Conservation (phyloP, 352 stramenopile genomes). For the Globisporangium polare region DNA sequence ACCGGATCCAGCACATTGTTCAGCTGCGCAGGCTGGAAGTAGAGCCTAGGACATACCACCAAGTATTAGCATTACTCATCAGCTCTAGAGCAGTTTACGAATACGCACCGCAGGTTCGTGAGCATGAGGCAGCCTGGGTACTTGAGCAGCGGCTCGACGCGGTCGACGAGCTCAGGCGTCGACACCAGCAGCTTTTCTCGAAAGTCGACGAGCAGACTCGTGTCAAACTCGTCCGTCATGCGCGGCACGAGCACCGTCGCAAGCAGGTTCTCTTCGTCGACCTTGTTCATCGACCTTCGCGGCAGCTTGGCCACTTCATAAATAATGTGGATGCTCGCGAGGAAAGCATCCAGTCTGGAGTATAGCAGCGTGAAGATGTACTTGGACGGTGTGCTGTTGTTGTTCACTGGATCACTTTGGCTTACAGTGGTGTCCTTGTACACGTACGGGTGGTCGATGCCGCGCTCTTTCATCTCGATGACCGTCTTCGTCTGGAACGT, state of each 20-base stretch:
- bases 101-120: constrained; percentile 28
- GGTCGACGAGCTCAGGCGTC: constrained; percentile 74
- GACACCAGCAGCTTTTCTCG: constrained; percentile 74
- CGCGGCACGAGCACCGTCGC: constrained; percentile 62
- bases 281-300: constrained; percentile 66
- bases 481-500: constrained; percentile 49
- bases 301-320: constrained; percentile 56
- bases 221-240: constrained; percentile 82
- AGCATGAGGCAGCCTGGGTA: constrained; percentile 92
- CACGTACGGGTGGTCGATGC: constrained; percentile 80
- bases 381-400: constrained; percentile 30
- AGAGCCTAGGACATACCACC: constrained; percentile 31
- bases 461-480: constrained; percentile 86
- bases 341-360: constrained; percentile 64
- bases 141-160: constrained; percentile 89
- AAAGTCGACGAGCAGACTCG: constrained; percentile 89
- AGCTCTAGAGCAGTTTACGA: too few species aligned
- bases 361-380: constrained; percentile 85
- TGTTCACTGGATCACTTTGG: constrained; percentile 3
- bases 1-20: constrained; percentile 92
- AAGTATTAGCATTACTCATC: too few species aligned
- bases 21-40: constrained; percentile 90
- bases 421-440: constrained; percentile 33
- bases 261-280: constrained; percentile 79
- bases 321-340: constrained; percentile 54